Evolutionary conservation across 2,329 filamentous ascomycete species (phyloP).

Genomic region (Trichoderma semiorbis): DNA sequence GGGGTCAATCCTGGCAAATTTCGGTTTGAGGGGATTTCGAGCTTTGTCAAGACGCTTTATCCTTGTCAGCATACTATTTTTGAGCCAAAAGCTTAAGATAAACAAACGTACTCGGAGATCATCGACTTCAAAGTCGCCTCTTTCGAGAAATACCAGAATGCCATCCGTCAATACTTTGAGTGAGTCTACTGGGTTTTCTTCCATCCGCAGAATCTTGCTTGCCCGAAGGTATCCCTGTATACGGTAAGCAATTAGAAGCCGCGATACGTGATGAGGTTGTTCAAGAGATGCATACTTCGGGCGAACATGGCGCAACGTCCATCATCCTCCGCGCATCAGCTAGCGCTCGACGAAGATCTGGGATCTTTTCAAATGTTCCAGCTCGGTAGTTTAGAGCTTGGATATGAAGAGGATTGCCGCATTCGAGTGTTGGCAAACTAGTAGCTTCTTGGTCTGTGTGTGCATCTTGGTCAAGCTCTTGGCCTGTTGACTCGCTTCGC

Average conservation of each 20-base stretch:
- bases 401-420: constrained; percentile 36
- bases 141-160: constrained; percentile 32
- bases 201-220: constrained; percentile 38
- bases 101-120: neutral
- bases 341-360: constrained; percentile 36
- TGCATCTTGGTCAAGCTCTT: neutral
- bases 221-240: constrained; percentile 41
- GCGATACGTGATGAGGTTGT: neutral
- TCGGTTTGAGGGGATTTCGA: constrained; percentile 34
- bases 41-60: constrained; percentile 34
- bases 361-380: constrained; percentile 39
- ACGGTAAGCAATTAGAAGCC: constrained; percentile 6
- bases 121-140: neutral
- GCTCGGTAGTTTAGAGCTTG: constrained; percentile 41
- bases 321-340: constrained; percentile 43
- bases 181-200: constrained; percentile 37
- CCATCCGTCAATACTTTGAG: constrained; percentile 41
- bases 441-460: neutral
- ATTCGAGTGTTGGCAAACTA: constrained; percentile 27
- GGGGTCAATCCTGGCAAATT: constrained; percentile 35
- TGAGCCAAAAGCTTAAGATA: neutral
- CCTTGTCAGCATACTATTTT: neutral
- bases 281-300: constrained; percentile 34
- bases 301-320: constrained; percentile 38
- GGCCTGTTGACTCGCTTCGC: constrained; percentile 32